Evolutionary conservation across 192 early-diverging fungal species (phyloP), one percentile per base, ranked within the genome.

Genomic region (Coemansia sp.): DNA sequence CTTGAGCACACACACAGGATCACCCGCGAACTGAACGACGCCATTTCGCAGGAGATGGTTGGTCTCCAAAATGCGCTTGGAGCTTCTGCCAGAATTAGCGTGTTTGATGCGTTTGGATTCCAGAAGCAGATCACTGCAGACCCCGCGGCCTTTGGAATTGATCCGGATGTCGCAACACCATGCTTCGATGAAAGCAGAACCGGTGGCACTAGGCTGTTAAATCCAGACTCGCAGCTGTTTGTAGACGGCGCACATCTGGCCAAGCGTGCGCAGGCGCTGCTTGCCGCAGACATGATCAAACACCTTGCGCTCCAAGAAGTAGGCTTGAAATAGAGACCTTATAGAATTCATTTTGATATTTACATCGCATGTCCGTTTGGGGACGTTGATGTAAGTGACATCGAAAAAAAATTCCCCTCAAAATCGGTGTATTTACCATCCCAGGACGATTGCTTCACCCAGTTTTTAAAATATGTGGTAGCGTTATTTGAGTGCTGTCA

Each of bases 21-120:
- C 44, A 80, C 71, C 3, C 22, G 44, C 1, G 36, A 31, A 50
- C 57, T 80, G 34, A 80, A 80, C 44, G 29, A 19, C 5, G 67
- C 61, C 19, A 57, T 74, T 10, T 25, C n/a, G 1, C 28, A 29
- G 13, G 56, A 64, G 33, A 53, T 70, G n/a, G 50, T 44, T 11
- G 25, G 23, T n/a, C 61, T 80, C 27, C 71, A 67, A 25, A 36
- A 2, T 4, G 44, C 41, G 36, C 61, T 80, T n/a, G 77, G 64
- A 36, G 20, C 17, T 6, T 29, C 30, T 19, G 60, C 55, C 42
- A 11, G 19, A 0, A 5, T 80, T 20, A 22, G 19, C 6, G 64
- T 80, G 0, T 80, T 80, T 50, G 77, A 80, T n/a, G 74, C 71
- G 4, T 53, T 72, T 25, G 53, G 31, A 7, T 73, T 72, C 13